Evolutionary conservation across 1,139 yeast genomes (phyloP).

Genomic region (Entelexis sorbosivorans): DNA sequence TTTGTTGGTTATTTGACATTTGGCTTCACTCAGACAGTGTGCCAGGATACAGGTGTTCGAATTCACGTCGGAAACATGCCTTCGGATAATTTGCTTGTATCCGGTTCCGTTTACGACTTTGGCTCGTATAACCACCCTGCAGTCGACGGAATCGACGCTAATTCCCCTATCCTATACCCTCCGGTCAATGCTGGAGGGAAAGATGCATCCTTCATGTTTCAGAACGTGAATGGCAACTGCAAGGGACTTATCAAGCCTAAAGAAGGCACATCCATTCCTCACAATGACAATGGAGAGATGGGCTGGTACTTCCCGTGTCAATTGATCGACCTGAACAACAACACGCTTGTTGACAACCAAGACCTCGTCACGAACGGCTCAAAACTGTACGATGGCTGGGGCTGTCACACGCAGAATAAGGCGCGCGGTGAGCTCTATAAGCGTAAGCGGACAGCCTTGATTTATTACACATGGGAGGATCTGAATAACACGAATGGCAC

Average conservation of each 20-base stretch:
- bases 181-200: slow-evolving; percentile 81
- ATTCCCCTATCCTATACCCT: slow-evolving; percentile 65
- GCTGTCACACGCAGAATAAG: slow-evolving; percentile 67
- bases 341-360: slow-evolving; percentile 46
- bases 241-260: slow-evolving; percentile 68
- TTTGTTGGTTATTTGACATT: slow-evolving; percentile 78
- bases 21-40: slow-evolving; percentile 82
- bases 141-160: slow-evolving; percentile 62
- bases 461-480: slow-evolving; percentile 86
- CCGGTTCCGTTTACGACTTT: slow-evolving; percentile 71
- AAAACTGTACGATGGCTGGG: slow-evolving; percentile 69
- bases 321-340: slow-evolving; percentile 56
- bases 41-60: slow-evolving; percentile 44
- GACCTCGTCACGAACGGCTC: slow-evolving; percentile 29
- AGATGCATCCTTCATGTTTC: slow-evolving; percentile 84
- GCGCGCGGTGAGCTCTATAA: slow-evolving; percentile 63
- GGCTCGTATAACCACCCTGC: slow-evolving; percentile 63
- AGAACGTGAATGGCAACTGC: slow-evolving; percentile 92
- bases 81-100: slow-evolving; percentile 56
- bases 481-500: slow-evolving; percentile 51
- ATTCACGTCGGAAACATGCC: slow-evolving; percentile 49
- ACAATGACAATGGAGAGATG: slow-evolving; percentile 43
- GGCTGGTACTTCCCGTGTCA: slow-evolving; percentile 98
- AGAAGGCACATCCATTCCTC: slow-evolving; percentile 59
- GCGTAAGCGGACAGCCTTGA: slow-evolving; percentile 47